Conservation (phyloP, 371 early-diverging fungal species). For the Lichtheimia ornata region DNA sequence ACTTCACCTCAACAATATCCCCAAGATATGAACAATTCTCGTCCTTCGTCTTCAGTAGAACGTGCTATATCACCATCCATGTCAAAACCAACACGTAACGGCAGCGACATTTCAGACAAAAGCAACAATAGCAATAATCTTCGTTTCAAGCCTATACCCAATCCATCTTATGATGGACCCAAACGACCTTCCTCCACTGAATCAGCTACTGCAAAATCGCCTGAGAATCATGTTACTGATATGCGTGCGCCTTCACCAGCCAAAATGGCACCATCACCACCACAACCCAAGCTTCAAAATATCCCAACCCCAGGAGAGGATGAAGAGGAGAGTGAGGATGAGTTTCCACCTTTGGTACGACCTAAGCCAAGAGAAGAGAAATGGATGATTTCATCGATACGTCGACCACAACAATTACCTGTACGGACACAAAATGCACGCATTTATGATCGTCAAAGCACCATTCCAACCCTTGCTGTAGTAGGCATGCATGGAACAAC, state of each 20-base stretch:
- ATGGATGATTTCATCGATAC: conserved; percentile 26
- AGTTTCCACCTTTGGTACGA: conserved; percentile 3
- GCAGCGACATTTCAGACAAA: not conserved
- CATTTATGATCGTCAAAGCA: conserved; percentile 22
- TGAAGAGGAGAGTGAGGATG: conserved; percentile 18
- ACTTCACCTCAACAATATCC: conserved; percentile 3
- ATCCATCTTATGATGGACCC: conserved; percentile 11
- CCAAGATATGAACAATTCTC: not conserved
- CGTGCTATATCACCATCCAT: not conserved
- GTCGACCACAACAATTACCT: conserved; percentile 22
- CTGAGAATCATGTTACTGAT: too few species aligned
- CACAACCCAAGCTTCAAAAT: not conserved
- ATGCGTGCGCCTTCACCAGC: not conserved
- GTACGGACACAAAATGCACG: conserved; percentile 20
- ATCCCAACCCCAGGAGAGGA: not conserved
- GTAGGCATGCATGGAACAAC: too few species aligned
- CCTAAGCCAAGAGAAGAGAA: conserved; percentile 22
- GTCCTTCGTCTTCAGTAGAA: not conserved
- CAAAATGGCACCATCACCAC: too few species aligned
- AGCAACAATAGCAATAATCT: conserved; percentile 1
- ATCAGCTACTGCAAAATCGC: conserved; percentile 2
- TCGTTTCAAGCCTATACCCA: conserved; percentile 20
- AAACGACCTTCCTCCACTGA: not conserved
- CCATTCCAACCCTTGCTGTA: not conserved
- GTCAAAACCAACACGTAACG: not conserved